A percentile compares a stretch with the other conserved stretches of the same genome.
Conservation (phyloP, 371 early-diverging fungal species). For the Rhizopus arrhizus region DNA sequence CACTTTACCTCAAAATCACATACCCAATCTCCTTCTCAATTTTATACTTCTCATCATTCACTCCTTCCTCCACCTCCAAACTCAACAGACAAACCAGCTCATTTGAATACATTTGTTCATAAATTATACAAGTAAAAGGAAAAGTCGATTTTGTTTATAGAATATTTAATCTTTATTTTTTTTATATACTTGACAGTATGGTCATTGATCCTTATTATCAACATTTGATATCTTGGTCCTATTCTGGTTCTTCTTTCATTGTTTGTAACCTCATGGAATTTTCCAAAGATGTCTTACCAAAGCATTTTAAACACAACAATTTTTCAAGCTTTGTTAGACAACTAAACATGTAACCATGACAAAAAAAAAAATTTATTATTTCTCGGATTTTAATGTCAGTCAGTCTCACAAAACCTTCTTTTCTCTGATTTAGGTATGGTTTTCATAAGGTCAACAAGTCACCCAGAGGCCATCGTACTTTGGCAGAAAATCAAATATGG, state of each 20-base stretch:
- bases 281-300: constrained; percentile 74
- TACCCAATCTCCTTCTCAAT: no score
- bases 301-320: constrained; percentile 86
- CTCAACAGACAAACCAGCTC: no score
- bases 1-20: no score
- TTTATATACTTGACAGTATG: not conserved
- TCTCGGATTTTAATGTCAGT: no score
- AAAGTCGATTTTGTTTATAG: not conserved
- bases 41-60: no score
- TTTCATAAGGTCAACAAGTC: constrained; percentile 89
- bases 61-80: no score
- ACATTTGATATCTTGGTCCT: constrained; percentile 81
- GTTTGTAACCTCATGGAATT: constrained; percentile 86
- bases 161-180: not conserved
- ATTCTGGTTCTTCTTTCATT: constrained; percentile 81
- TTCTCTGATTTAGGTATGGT: constrained; percentile 57
- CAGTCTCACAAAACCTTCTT: not conserved
- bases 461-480: constrained; percentile 79
- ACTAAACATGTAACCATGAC: constrained; percentile 63
- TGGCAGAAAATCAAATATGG: constrained; percentile 88
- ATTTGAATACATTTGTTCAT: constrained; percentile 39
- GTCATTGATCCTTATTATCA: constrained; percentile 45
- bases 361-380: no score
- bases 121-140: constrained; percentile 45
- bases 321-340: constrained; percentile 86